These are phyloP conservation scores for Mycena pura DNA, from an alignment of 768 basidiomycete species.

Conservation along the genomic window DNA sequence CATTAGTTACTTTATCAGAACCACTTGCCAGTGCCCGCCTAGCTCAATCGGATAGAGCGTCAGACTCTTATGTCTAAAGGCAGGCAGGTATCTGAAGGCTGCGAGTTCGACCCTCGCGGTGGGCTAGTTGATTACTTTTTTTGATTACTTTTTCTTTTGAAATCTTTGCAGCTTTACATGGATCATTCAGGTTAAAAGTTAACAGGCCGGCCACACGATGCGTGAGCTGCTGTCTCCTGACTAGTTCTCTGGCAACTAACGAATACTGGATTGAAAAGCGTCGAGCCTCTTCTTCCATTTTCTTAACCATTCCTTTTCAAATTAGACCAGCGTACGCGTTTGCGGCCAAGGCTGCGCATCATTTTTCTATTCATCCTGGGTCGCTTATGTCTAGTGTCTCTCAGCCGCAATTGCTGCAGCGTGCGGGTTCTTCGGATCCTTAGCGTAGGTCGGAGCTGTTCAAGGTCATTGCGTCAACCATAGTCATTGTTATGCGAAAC, in stretches of 20 bases:
- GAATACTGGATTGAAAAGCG: too few relatives aligned
- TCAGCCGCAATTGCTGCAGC: conserved; percentile 78
- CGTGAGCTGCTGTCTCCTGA: too few relatives aligned
- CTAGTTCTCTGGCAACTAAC: too few relatives aligned
- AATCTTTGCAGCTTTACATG: background rate
- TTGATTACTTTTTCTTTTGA: too few relatives aligned
- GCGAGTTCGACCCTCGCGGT: conserved; percentile 88
- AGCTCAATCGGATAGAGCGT: conserved; percentile 74
- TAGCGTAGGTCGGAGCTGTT: conserved; percentile 69
- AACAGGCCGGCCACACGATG: background rate
- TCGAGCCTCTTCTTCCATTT: too few relatives aligned
- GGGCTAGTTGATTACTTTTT: too few relatives aligned
- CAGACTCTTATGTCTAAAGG: conserved; percentile 53
- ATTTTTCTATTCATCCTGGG: conserved; percentile 18
- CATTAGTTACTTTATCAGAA: too few relatives aligned
- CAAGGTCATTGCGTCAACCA: conserved; percentile 6
- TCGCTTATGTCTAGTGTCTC: conserved; percentile 31
- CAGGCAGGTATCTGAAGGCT: conserved; percentile 66
- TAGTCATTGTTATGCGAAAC: background rate
- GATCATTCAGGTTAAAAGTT: background rate
- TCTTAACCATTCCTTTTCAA: background rate
- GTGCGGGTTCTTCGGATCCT: conserved; percentile 85
- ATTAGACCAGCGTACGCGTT: background rate
- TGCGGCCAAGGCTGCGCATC: background rate
- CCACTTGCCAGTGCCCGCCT: too few relatives aligned